phyloP scores from a whole-genome alignment of 1,139 yeast species.

The Petasospora rhodanensis region DNA sequence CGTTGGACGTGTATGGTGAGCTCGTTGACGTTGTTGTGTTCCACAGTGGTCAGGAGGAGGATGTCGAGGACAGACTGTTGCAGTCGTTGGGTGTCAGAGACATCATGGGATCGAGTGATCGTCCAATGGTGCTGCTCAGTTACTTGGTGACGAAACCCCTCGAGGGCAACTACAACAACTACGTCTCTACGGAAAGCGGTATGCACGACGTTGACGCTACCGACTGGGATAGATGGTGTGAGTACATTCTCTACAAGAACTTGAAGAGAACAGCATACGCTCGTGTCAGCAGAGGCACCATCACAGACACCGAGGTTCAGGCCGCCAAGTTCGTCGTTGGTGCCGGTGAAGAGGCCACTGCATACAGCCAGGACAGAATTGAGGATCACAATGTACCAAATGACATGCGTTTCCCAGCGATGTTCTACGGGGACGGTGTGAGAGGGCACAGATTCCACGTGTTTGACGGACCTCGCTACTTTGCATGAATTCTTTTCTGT shows the following conservation, averaged over 20 bases:
- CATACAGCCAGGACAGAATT: conserved; percentile 53
- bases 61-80: conserved; percentile 83
- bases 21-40: conserved; percentile 88
- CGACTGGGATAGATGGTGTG: conserved; percentile 99
- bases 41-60: conserved; percentile 98
- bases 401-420: conserved; percentile 72
- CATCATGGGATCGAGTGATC: conserved; percentile 71
- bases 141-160: conserved; percentile 85
- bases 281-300: conserved; percentile 85
- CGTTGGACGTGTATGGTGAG: conserved; percentile 85
- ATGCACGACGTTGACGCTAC: conserved; percentile 91
- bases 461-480: conserved; percentile 82
- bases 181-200: conserved; percentile 77
- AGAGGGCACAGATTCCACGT: conserved; percentile 94
- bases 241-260: conserved; percentile 84
- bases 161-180: conserved; percentile 86
- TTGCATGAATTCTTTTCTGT: conserved; percentile 25
- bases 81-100: conserved; percentile 76
- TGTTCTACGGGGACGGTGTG: conserved; percentile 88
- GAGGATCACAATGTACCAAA: conserved; percentile 54
- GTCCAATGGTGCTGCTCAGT: conserved; percentile 80
- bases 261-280: conserved; percentile 90
- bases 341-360: conserved; percentile 39
- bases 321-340: conserved; percentile 83
- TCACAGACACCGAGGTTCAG: conserved; percentile 95